Evolutionary conservation across 306 rosid genomes (phyloP), one percentile per base, ranked within the genome.

Genomic region (Rosa rugosa): DNA sequence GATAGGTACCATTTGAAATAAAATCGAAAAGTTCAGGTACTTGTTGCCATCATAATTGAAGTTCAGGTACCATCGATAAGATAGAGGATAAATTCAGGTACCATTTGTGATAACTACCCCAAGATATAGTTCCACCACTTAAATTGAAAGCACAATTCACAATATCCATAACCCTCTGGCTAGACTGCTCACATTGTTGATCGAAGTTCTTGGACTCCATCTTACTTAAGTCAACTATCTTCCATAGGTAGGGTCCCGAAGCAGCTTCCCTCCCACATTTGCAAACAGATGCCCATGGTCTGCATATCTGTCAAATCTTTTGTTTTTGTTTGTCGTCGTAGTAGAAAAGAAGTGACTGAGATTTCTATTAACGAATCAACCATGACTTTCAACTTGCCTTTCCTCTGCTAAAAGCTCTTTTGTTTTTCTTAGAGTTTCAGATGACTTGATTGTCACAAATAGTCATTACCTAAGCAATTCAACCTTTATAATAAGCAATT

Each of bases 141-240:
- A 83, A 80, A 62, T 5, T 18, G n/a, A 72, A 42, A 46, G 68
- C 63, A 40, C 25, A 31, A 22, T 71, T 81, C 69, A 89, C 44
- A 70, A 84, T 41, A 0, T 8, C 40, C 7, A 5, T 60, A 5
- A 70, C n/a, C 25, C 9, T 59, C n/a, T 1, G 5, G 4, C n/a
- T 47, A 11, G 81, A 59, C 14, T 16, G 4, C 13, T n/a, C 11
- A 27, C 63, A 20, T 0, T 20, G 3, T 4, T 5, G 14, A 36
- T 11, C 13, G 14, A 23, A 6, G 54, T 11, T 0, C 2, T 31
- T 18, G 6, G 34, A 22, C 1, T 54, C 18, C 23, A 69, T 11
- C 60, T 10, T 8, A 51, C 36, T 41, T 44, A 56, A 0, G 16
- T 74, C 83, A 12, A 74, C 16, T 4, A 3, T 56, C 8, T 1